phyloP scores from a whole-genome alignment of 1,284 basidiomycete genomes.

The Sanghuangporus baumii region DNA sequence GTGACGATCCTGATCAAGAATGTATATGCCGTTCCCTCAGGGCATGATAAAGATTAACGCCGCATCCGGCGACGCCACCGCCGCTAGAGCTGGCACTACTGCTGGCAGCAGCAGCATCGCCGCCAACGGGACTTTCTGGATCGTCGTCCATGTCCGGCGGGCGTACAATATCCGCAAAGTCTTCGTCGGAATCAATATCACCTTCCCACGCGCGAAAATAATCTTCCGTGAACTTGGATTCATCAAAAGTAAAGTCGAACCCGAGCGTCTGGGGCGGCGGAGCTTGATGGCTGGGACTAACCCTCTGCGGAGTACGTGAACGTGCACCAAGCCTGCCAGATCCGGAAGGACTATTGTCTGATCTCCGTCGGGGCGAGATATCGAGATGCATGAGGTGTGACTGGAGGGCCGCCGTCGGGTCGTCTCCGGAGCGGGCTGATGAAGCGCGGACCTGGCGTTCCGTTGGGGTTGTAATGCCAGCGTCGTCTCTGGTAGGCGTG shows the following conservation, averaged over 20 bases:
- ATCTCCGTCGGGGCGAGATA: constrained; percentile 8
- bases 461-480: constrained; percentile 14
- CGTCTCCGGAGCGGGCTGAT: neutral
- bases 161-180: constrained; percentile 15
- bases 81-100: neutral
- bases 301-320: constrained; percentile 14
- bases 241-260: constrained; percentile 18
- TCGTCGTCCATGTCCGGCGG: constrained; percentile 6
- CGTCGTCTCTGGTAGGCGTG: constrained; percentile 17
- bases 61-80: neutral
- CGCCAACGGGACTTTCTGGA: neutral
- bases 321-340: neutral
- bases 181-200: constrained; percentile 17
- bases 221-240: constrained; percentile 17
- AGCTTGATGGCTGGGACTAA: neutral
- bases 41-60: constrained; percentile 16
- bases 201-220: constrained; percentile 18
- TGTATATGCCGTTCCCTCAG: constrained; percentile 16
- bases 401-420: constrained; percentile 4
- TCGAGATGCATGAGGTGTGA: constrained; percentile 11
- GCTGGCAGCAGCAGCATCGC: neutral
- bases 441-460: constrained; percentile 10
- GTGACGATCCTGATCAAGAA: constrained; percentile 1
- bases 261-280: neutral
- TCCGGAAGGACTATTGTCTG: neutral